These are phyloP conservation scores for Neocatenulostroma microsporum DNA, from an alignment of 2,329 filamentous ascomycete species.

Conservation along the genomic window DNA sequence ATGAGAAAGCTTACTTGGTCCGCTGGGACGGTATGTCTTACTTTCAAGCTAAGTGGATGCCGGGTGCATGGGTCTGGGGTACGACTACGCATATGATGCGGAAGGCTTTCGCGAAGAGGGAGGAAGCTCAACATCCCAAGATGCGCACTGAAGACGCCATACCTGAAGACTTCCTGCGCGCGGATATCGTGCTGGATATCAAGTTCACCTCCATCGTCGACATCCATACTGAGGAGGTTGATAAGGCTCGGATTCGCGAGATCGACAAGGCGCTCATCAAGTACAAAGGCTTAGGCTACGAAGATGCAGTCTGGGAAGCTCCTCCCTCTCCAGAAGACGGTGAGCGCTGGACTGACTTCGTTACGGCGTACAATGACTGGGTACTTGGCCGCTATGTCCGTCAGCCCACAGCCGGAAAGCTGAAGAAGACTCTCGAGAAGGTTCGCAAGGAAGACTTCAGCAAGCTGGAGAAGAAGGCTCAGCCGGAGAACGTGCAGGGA, in stretches of 20 bases:
- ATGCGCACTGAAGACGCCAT: slow-evolving; percentile 71
- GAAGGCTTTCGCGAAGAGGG: slow-evolving; percentile 65
- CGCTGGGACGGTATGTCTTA: slow-evolving; percentile 82
- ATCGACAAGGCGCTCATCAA: slow-evolving; percentile 75
- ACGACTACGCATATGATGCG: slow-evolving; percentile 57
- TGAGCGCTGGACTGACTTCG: slow-evolving; percentile 70
- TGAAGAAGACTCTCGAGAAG: slow-evolving; percentile 61
- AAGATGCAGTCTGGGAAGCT: slow-evolving; percentile 82
- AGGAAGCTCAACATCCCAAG: slow-evolving; percentile 55
- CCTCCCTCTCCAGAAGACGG: slow-evolving; percentile 60
- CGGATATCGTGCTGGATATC: slow-evolving; percentile 84
- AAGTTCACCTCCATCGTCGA: slow-evolving; percentile 56
- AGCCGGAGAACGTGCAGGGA: slow-evolving; percentile 65
- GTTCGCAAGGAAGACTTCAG: slow-evolving; percentile 61
- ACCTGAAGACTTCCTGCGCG: slow-evolving; percentile 73
- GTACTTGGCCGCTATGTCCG: slow-evolving; percentile 70
- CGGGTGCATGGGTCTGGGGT: slow-evolving; percentile 82
- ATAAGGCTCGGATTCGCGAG: slow-evolving; percentile 62
- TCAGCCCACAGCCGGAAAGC: slow-evolving; percentile 43
- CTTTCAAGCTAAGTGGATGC: slow-evolving; percentile 75
- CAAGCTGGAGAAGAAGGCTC: slow-evolving; percentile 58
- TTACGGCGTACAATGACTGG: slow-evolving; percentile 77
- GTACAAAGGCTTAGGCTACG: slow-evolving; percentile 84
- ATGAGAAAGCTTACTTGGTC: slow-evolving; percentile 83
- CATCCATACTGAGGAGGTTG: slow-evolving; percentile 57